Evolutionary conservation across 2,329 filamentous ascomycete species (phyloP), one percentile per base, ranked within the genome.

Genomic region (Colletotrichum chrysophilum): DNA sequence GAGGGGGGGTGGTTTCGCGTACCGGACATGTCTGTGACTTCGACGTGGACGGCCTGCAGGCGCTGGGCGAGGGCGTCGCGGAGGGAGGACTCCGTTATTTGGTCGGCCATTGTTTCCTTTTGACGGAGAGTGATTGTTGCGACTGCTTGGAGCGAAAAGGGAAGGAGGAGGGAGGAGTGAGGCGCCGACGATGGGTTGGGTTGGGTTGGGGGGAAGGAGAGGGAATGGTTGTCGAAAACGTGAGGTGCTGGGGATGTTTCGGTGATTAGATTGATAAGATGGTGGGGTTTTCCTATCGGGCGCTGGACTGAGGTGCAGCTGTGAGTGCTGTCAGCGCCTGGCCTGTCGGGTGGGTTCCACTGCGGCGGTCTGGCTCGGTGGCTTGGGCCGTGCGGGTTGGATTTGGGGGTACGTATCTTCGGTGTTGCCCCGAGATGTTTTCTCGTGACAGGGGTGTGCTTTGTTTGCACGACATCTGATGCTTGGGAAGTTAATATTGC

Each of bases 1-100:
- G 21, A 58, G 71, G 34, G 67, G 67, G 66, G 64, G 66, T 34
- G n/a, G 65, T 66, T 16, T 30, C 65, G 83, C 88, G 75, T 91
- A 98, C 96, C 96, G 78, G 96, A 98, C 89, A 98, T 92, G 86
- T 98, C 96, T 78, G 95, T 94, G 79, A 98, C 95, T 81, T 97
- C 93, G 78, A 98, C 95, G 86, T 97, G 91, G 32, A 90, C 89
- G 26, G 96, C 95, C 73, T 92, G 89, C 70, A 98, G 88, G 78
- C 93, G 92, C 79, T 93, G 88, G 48, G 88, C 90, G 79, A 98
- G 89, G 75, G 93, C 94, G 58, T 87, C 87, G 81, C 90, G 92
- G 70, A 98, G 89, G 65, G 89, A 90, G 48, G 92, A 92, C 76
- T 95, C 93, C 58, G 95, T 96, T 81, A 98, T 93, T 77, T 90